These are phyloP conservation scores for Trypanosoma platydactyli DNA, from an alignment of 208 protist species.

Conservation along the genomic window DNA sequence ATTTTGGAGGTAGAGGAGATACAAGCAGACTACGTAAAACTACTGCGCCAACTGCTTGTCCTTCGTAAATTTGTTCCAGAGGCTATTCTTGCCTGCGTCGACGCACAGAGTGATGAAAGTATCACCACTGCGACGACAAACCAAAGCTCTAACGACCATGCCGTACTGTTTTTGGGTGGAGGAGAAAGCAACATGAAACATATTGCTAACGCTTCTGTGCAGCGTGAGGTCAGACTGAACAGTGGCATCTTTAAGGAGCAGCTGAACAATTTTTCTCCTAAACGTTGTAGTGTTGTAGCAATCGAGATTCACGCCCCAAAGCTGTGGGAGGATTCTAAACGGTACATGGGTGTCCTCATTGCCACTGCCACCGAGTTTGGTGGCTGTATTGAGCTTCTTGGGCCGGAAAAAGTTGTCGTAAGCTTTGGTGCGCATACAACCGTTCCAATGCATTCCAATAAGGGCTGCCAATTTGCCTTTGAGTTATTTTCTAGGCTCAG, in stretches of 20 bases:
- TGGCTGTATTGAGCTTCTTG: slow-evolving; percentile 59
- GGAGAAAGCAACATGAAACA: not conserved
- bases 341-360: slow-evolving; percentile 16
- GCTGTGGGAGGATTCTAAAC: not conserved
- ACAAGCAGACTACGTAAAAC: slow-evolving; percentile 24
- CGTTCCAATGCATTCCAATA: slow-evolving; percentile 55
- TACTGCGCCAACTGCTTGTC: slow-evolving; percentile 20
- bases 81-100: slow-evolving; percentile 22
- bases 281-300: slow-evolving; percentile 52
- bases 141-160: not conserved
- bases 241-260: slow-evolving; percentile 66
- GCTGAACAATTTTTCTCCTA: slow-evolving; percentile 50
- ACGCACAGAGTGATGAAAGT: not conserved
- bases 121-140: not conserved
- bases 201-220: slow-evolving; percentile 20
- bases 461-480: slow-evolving; percentile 60
- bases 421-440: slow-evolving; percentile 69
- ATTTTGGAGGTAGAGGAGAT: slow-evolving; percentile 28
- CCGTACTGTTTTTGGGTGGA: slow-evolving; percentile 2
- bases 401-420: slow-evolving; percentile 50
- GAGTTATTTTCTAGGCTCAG: slow-evolving; percentile 43
- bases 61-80: slow-evolving; percentile 26
- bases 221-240: slow-evolving; percentile 55
- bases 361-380: slow-evolving; percentile 21
- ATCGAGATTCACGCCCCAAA: slow-evolving; percentile 46